Conservation (phyloP, 495 filamentous ascomycete genomes). For the Aspergillus olivimuriae region DNA sequence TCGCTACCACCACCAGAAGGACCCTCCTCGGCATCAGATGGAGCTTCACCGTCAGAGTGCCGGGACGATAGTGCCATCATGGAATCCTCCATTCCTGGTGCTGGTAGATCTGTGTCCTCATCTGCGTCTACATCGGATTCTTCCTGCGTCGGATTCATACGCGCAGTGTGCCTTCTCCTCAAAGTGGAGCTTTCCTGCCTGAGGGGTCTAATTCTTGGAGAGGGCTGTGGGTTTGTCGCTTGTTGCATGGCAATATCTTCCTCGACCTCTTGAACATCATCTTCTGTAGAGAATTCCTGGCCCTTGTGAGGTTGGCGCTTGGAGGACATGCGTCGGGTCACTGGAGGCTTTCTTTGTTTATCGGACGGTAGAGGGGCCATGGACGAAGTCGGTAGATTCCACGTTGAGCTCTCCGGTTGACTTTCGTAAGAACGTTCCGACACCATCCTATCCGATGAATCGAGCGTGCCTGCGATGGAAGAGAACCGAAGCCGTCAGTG, state of each 20-base stretch:
- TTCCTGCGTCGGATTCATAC: conserved; percentile 49
- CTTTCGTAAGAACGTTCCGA: conserved; percentile 27
- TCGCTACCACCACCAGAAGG: conserved; percentile 14
- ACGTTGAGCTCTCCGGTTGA: conserved; percentile 27
- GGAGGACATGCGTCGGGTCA: conserved; percentile 68
- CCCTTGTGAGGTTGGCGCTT: conserved; percentile 70
- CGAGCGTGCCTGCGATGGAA: conserved; percentile 30
- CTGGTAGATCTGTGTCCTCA: conserved; percentile 33
- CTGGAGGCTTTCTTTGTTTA: conserved; percentile 62
- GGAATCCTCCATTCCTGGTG: conserved; percentile 18
- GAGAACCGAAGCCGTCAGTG: conserved; percentile 7
- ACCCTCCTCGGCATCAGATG: conserved; percentile 16
- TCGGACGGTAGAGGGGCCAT: conserved; percentile 48
- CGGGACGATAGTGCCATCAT: conserved; percentile 21
- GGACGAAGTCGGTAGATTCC: conserved; percentile 35
- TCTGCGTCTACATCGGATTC: conserved; percentile 49
- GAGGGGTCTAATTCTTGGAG: conserved; percentile 34
- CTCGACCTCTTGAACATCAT: conserved; percentile 80
- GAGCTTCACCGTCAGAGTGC: conserved; percentile 19
- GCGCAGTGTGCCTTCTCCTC: conserved; percentile 57
- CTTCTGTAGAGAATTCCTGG: conserved; percentile 89
- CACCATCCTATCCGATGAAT: conserved; percentile 20
- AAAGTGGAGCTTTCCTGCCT: conserved; percentile 57
- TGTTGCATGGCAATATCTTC: conserved; percentile 37
- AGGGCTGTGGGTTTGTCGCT: conserved; percentile 24